Evolutionary conservation across 768 basidiomycete genomes (phyloP), one percentile per base, ranked within the genome.

Genomic region (Polyporus arcularius): DNA sequence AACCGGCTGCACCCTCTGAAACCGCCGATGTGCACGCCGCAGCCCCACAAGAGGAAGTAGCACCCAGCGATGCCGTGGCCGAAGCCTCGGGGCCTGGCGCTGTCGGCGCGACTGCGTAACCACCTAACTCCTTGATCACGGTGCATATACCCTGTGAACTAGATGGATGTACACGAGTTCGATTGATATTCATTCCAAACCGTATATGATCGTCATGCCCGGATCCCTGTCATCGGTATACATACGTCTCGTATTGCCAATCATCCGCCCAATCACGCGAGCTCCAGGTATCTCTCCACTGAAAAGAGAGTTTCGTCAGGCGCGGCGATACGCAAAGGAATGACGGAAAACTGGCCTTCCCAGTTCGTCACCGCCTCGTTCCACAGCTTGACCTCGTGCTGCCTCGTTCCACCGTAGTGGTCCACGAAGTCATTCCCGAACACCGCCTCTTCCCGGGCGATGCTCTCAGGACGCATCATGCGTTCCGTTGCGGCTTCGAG

Each of bases 341-440:
- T 10, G 10, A 26, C 7, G 46, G 46, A 48, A 48, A 9, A 39
- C 85, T 67, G 67, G 93, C 94, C 85, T 84, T 96, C 96, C 95
- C 93, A 98, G 71, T 84, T 89, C 11, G 96, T 97, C 41, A 96
- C 94, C 2, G 94, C 92, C 67, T 87, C 84, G 66, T 94, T 90
- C 89, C 92, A 96, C 28, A 90, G 68, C 55, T 80, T 85, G 58
- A 96, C 86, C 71, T 96, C 95, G 71, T 98, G 90, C 72, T 93
- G 84, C 67, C 96, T 85, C n/a, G 97, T 98, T 8, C 94, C 96
- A 3, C 91, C 94, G 68, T 85, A 96, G 71, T 99, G 97, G 15
- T 98, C 92, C 1, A 98, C 92, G 69, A 98, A 97, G 26, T 85
- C 87, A 68, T 94, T 78, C 0, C 96, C 96, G 57, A 98, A 86